Evolutionary conservation across 1,284 basidiomycete species (phyloP), one percentile per base, ranked within the genome.

Genomic region (Sporisorium exsertum): DNA sequence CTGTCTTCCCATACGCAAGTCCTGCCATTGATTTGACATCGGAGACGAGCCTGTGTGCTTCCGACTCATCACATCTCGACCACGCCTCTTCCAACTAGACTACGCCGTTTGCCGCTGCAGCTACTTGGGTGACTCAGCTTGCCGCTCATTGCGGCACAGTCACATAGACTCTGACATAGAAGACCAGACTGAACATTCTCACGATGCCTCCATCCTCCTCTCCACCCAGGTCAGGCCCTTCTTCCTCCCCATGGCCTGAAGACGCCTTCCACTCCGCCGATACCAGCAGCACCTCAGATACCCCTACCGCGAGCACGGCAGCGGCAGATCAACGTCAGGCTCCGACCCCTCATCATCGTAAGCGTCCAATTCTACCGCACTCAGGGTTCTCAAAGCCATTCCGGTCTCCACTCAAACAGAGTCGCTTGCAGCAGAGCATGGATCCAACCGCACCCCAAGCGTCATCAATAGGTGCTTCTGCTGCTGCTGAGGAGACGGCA

Each of bases 401-500:
- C 49, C 59, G 64, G 16, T 68, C 71, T 45, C 71, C 66, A 5
- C 46, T 68, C 46, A 68, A 69, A 42, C 47, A 49, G 12, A 56
- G n/a, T 16, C 58, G 40, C 3, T 20, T 51, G 4, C 51, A 35
- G 18, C 50, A 58, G 27, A 57, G 33, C 49, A 58, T 56, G 56
- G 35, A 63, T 18, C n/a, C 24, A 10, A 57, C 15, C 15, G 27
- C 45, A 18, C 22, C 49, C 22, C 13, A 47, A 10, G 3, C 42
- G 26, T 29, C 57, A 22, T 35, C 53, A 24, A n/a, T 9, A 9
- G 24, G 24, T 3, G 52, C 24, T 9, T 51, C 50, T 5, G n/a
- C 45, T 24, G 35, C 46, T 10, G n/a, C 27, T 8, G 27, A 55
- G 15, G n/a, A n/a, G n/a, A 29, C 40, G 20, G 20, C 1, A 13